These are phyloP conservation scores for Mycosarcoma maydis DNA, from an alignment of 1,284 basidiomycete genomes.

Conservation along the genomic window DNA sequence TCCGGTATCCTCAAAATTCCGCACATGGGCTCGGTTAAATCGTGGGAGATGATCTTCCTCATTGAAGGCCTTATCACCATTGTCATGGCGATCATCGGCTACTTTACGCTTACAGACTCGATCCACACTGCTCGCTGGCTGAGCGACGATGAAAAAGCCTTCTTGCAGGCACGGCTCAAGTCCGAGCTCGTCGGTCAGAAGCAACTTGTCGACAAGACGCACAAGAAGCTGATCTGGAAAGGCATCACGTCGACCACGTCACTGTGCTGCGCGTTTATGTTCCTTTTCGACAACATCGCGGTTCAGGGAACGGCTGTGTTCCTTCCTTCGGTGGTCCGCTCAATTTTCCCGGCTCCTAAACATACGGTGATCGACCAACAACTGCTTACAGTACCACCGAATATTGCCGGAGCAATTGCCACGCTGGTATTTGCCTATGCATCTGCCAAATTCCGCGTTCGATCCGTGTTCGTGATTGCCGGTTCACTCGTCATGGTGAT, in stretches of 20 bases:
- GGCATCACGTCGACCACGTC: conserved; percentile 49
- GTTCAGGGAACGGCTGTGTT: conserved; percentile 64
- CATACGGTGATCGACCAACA: conserved; percentile 64
- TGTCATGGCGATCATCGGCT: conserved; percentile 61
- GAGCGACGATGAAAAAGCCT: conserved; percentile 61
- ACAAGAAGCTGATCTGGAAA: conserved; percentile 36
- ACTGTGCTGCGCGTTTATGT: conserved; percentile 59
- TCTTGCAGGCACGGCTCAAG: conserved; percentile 44
- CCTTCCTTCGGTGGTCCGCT: conserved; percentile 64
- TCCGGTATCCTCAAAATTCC: conserved; percentile 41
- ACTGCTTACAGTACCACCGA: conserved; percentile 67
- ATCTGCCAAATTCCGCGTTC: conserved; percentile 62
- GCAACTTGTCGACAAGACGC: conserved; percentile 43
- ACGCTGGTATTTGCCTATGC: conserved; percentile 56
- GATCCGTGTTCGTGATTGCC: conserved; percentile 56
- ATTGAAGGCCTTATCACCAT: conserved; percentile 68
- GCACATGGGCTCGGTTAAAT: conserved; percentile 37
- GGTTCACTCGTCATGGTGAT: conserved; percentile 62
- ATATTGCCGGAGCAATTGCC: conserved; percentile 61
- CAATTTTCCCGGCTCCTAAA: conserved; percentile 65
- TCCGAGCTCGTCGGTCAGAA: conserved; percentile 48
- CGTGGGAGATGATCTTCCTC: conserved; percentile 67
- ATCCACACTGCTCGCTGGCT: conserved; percentile 67
- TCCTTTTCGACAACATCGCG: conserved; percentile 67
- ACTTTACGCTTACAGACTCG: conserved; percentile 64